Base-by-base conservation (phyloP, 164 flowering plant species). In the Vitis amurensis region DNA sequence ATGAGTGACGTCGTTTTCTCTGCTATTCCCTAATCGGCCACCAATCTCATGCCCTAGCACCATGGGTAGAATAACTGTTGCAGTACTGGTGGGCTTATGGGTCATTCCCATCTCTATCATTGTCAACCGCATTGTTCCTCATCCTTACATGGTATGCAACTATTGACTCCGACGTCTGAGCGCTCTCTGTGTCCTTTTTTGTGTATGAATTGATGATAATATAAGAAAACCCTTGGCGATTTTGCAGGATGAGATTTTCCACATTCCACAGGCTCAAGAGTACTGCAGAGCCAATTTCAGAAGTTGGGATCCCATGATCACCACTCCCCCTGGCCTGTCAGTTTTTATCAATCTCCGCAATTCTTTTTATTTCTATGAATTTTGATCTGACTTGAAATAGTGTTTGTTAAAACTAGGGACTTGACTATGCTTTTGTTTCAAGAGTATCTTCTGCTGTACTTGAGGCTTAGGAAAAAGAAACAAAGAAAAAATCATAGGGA, bases 281-380 rank as follows among this genome's bases (percentile, higher is more conserved):
- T 95, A 91, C 68, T 95, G 99, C 76, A 74, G 77, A 6, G 95
- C 91, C 17, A 83, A 91, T 79, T 95, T 95, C 81, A 84, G 67
- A 67, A 90, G 85, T 47, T 93, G 99, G 99, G 94, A 92, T 87
- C 97, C 99, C 65, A 91, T 91, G 97, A 95, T 95, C 79, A 95
- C 99, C 60, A 92, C 99, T 65, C 99, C 97, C 14, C 98, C 99
- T 82, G 99, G 98, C 72, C 73, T 95, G 99, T 94, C 68, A 63
- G 89, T 72, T 61, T 55, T 66, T 14, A 30, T 23, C 23, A 37
- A 37, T 37, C 16, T 65, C n/a, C 56, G 16, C 47, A 48, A 8
- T 10, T 48, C 12, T n/a, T 59, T 37, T 55, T 31, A 6, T 55
- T 68, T 15, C 30, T 3, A 65, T 47, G 11, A 66, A 53, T 61